Conservation (phyloP, 495 filamentous ascomycete genomes). For the Lentithecium fluviatile region DNA sequence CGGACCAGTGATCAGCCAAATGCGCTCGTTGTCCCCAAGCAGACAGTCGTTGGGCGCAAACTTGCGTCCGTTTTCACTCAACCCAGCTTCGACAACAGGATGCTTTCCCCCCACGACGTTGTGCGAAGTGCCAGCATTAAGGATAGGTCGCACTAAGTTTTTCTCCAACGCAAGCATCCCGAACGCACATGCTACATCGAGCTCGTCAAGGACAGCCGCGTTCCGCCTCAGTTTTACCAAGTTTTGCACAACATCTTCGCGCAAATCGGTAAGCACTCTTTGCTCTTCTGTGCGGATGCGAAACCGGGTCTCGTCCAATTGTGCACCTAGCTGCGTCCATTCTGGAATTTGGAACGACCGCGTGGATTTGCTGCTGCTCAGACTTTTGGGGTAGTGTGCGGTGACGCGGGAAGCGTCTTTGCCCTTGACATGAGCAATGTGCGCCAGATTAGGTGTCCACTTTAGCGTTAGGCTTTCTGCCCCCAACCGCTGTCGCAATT, state of each 20-base stretch:
- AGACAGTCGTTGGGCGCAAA: constrained; percentile 89
- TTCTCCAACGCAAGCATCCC: constrained; percentile 74
- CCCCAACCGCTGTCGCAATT: constrained; percentile 56
- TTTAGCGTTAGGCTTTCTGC: constrained; percentile 61
- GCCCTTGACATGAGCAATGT: constrained; percentile 88
- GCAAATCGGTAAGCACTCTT: constrained; percentile 66
- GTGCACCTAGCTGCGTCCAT: constrained; percentile 77
- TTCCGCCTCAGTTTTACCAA: constrained; percentile 83
- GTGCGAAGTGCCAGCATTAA: constrained; percentile 56
- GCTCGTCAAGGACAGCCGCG: constrained; percentile 82
- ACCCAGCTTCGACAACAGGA: constrained; percentile 79
- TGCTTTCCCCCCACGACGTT: constrained; percentile 82
- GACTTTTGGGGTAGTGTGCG: constrained; percentile 42
- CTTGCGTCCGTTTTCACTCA: constrained; percentile 73
- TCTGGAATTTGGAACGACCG: constrained; percentile 77
- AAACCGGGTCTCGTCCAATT: constrained; percentile 67
- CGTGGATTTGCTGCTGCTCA: constrained; percentile 79
- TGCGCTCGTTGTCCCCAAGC: constrained; percentile 60
- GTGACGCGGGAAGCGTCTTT: constrained; percentile 57
- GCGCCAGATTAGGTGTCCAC: constrained; percentile 80
- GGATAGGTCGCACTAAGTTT: constrained; percentile 65
- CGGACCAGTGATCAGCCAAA: constrained; percentile 94
- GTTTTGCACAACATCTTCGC: constrained; percentile 71
- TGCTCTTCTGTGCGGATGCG: constrained; percentile 80
- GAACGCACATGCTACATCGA: constrained; percentile 85